These are phyloP conservation scores for Aspergillus sparsus DNA, from an alignment of 495 filamentous ascomycete genomes.

Conservation along the genomic window DNA sequence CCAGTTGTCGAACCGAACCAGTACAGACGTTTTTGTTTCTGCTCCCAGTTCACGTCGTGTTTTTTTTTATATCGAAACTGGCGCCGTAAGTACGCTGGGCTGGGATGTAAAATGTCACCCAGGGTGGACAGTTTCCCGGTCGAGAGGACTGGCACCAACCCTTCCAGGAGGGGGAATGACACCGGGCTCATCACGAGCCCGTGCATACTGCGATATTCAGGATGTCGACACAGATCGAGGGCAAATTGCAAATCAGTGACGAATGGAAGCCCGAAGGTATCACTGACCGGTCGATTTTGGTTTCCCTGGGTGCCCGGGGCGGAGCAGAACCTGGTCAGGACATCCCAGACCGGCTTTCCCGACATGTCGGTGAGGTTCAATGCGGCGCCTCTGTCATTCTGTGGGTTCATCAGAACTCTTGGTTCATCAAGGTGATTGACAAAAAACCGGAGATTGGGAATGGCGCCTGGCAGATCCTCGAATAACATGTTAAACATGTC, in stretches of 20 bases:
- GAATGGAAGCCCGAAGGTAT: conserved; percentile 9
- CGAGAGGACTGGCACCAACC: conserved; percentile 11
- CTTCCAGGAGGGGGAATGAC: conserved; percentile 12
- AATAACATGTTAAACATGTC: conserved; percentile 1
- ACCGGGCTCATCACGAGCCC: conserved; percentile 13
- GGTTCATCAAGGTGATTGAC: conserved; percentile 21
- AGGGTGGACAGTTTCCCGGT: conserved; percentile 13
- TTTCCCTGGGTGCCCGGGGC: neutral
- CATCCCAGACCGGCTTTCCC: conserved; percentile 8
- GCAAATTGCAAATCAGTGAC: conserved; percentile 4
- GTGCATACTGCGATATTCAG: conserved; percentile 15
- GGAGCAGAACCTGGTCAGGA: conserved; percentile 10
- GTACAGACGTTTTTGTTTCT: conserved; percentile 44
- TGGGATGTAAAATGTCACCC: conserved; percentile 18
- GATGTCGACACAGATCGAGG: conserved; percentile 15
- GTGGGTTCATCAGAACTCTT: conserved; percentile 9
- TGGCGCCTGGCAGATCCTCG: neutral
- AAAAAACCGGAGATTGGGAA: conserved; percentile 13
- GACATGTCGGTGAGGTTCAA: conserved; percentile 1
- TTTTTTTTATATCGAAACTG: conserved; percentile 32
- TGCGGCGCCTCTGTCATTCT: neutral
- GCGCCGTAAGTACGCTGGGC: conserved; percentile 12
- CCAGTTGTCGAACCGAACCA: conserved; percentile 56
- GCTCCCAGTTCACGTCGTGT: conserved; percentile 43
- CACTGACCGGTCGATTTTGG: neutral